Conservation (phyloP, 23 red algal genomes). For the Rhodosorus marinus region DNA sequence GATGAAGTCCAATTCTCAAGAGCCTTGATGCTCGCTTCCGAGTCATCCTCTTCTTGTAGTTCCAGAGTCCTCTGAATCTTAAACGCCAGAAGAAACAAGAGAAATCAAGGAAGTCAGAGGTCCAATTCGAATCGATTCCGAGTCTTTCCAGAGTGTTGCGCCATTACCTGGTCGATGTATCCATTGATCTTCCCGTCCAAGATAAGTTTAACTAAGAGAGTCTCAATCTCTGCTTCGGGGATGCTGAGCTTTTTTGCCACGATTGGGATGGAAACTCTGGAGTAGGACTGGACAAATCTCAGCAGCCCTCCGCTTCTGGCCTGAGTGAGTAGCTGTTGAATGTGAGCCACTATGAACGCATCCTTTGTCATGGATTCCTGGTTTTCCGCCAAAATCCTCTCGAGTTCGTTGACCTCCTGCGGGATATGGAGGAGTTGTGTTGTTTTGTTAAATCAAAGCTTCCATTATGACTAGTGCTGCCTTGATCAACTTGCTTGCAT, state of each 20-base stretch:
- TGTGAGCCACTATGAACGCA: conserved; percentile 64
- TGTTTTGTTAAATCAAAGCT: neutral
- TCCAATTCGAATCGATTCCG: too few relatives aligned
- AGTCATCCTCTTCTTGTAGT: too few relatives aligned
- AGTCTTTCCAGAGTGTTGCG: too few relatives aligned
- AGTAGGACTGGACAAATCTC: conserved; percentile 57
- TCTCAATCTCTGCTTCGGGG: conserved; percentile 58
- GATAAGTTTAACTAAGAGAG: conserved; percentile 59
- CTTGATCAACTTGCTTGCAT: neutral
- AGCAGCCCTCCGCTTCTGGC: conserved; percentile 60
- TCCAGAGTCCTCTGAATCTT: too few relatives aligned
- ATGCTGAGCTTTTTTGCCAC: conserved; percentile 53
- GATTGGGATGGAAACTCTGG: conserved; percentile 41
- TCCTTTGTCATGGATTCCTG: conserved; percentile 63
- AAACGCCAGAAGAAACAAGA: too few relatives aligned
- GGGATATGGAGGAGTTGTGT: too few relatives aligned
- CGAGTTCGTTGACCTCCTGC: conserved; percentile 69
- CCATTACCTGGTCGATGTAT: conserved; percentile 76
- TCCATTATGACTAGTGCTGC: neutral
- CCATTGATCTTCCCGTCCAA: conserved; percentile 63
- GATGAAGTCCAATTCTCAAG: too few relatives aligned
- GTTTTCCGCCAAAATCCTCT: conserved; percentile 54
- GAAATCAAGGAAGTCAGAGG: too few relatives aligned
- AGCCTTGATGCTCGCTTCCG: too few relatives aligned
- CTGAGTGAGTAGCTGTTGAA: conserved; percentile 41